phyloP scores from a whole-genome alignment of 2,329 filamentous ascomycete species.

The Neophaeococcomyces mojaviensis region DNA sequence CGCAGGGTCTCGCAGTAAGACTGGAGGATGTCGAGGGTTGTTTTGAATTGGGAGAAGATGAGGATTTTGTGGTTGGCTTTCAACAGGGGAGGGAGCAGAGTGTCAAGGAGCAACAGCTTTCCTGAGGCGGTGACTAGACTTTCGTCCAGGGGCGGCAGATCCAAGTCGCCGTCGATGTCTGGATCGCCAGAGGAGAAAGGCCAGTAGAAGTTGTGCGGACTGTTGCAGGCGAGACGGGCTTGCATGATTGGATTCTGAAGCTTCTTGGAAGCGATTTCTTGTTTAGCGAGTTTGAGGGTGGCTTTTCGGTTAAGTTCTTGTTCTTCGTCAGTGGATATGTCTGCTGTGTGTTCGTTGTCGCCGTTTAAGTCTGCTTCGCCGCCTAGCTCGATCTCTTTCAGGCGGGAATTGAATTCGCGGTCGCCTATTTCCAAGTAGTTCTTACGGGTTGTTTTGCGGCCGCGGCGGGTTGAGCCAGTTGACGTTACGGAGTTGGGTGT shows the following conservation, averaged over 20 bases:
- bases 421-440: slow-evolving; percentile 69
- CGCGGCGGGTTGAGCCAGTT: slow-evolving; percentile 45
- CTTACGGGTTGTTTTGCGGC: slow-evolving; percentile 37
- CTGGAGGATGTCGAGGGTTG: slow-evolving; percentile 81
- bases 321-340: slow-evolving; percentile 18
- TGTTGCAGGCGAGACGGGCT: slow-evolving; percentile 83
- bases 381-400: slow-evolving; percentile 37
- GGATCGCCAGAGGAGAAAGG: slow-evolving; percentile 65
- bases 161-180: slow-evolving; percentile 39
- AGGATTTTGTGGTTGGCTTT: slow-evolving; percentile 75
- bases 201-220: slow-evolving; percentile 93
- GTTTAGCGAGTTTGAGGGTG: slow-evolving; percentile 46
- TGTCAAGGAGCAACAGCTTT: slow-evolving; percentile 91
- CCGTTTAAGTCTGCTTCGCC: slow-evolving; percentile 44
- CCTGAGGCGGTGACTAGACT: slow-evolving; percentile 78
- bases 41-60: slow-evolving; percentile 95
- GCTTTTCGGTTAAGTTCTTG: slow-evolving; percentile 14
- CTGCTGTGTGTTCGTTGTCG: slow-evolving; percentile 13
- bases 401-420: slow-evolving; percentile 70
- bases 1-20: slow-evolving; percentile 76
- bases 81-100: slow-evolving; percentile 71
- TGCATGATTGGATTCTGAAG: slow-evolving; percentile 90
- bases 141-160: slow-evolving; percentile 62
- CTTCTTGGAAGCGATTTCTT: slow-evolving; percentile 84
- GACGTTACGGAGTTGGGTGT: slow-evolving; percentile 56